These are phyloP conservation scores for Paragyromitra xinjiangensis DNA, from an alignment of 495 filamentous ascomycete species.

Conservation along the genomic window DNA sequence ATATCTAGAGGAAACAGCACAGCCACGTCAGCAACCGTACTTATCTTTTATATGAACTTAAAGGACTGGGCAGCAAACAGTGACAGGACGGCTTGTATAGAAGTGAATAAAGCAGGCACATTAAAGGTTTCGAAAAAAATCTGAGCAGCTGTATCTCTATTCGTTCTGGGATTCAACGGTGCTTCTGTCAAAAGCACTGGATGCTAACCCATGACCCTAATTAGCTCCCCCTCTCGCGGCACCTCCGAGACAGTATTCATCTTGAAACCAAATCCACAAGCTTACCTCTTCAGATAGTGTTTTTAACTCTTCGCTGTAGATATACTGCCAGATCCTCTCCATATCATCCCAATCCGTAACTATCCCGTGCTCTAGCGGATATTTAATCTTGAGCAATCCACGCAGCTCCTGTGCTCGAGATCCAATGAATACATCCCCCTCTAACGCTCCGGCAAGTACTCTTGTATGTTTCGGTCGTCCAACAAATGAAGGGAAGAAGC, in stretches of 20 bases:
- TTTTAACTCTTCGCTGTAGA: constrained; percentile 98
- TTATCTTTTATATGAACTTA: constrained; percentile 16
- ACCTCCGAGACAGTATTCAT: constrained; percentile 11
- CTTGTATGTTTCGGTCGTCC: constrained; percentile 96
- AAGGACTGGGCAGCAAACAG: constrained; percentile 62
- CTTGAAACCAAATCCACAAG: constrained; percentile 26
- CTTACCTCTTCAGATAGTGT: constrained; percentile 92
- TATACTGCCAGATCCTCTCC: constrained; percentile 99
- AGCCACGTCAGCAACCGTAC: constrained; percentile 20
- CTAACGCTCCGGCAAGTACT: constrained; percentile 91
- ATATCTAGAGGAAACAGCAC: constrained; percentile 64
- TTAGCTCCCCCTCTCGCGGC: constrained; percentile 40
- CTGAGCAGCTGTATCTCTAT: constrained; percentile 99
- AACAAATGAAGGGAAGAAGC: constrained; percentile 97
- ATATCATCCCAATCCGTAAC: constrained; percentile 99
- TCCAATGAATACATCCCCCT: constrained; percentile 98
- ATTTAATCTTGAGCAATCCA: constrained; percentile 99
- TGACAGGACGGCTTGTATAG: constrained; percentile 98
- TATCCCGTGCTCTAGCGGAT: constrained; percentile 99
- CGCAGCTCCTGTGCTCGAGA: constrained; percentile 76
- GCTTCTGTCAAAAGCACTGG: constrained; percentile 98
- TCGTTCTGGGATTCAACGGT: constrained; percentile 99
- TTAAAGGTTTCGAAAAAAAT: constrained; percentile 99
- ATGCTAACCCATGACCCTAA: constrained; percentile 69
- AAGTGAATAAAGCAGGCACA: constrained; percentile 99